Evolutionary conservation across 805 yeast genomes (phyloP), one percentile per base, ranked within the genome.

Genomic region (Hanseniaspora nectarophila): DNA sequence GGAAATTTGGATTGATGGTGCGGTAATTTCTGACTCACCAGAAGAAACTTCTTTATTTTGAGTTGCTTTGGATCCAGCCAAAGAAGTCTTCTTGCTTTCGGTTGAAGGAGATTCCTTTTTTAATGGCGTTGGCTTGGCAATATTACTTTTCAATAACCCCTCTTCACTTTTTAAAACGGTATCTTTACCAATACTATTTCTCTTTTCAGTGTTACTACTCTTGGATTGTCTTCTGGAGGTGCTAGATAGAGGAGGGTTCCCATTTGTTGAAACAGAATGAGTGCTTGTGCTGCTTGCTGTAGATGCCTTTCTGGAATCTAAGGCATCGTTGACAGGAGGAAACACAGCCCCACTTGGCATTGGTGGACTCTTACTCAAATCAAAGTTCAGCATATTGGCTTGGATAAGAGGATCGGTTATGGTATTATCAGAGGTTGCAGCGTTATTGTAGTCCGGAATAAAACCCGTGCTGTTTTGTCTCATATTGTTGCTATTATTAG

Each of bases 241-340:
- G n/a, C n/a, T n/a, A n/a, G n/a, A n/a, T n/a, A n/a, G 5, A 13
- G 42, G 15, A 21, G 42, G 29, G 28, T n/a, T n/a, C n/a, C 24
- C n/a, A 37, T 20, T 38, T 23, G 16, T 24, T 12, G 15, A 9
- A 9, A 28, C 33, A 1, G 32, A 40, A 15, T 26, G 32, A 0
- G 32, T 40, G 18, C 32, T 24, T 3, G 32, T 16, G 13, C 15
- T 40, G 23, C 43, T 40, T 1, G 32, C 24, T 8, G 43, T 37
- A 10, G 50, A 45, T 24, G 50, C n/a, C 20, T 37, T 45, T 37
- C 50, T 26, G 12, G 50, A 45, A 15, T 10, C 7, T n/a, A n/a
- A 6, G 8, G 13, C 29, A n/a, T 24, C 26, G 15, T n/a, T 24
- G 15, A 15, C 18, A n/a, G n/a, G 43, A 7, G 32, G 15, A 18